Base-by-base conservation (phyloP, 2,329 filamentous ascomycete species). In the Stemphylium beticola region DNA sequence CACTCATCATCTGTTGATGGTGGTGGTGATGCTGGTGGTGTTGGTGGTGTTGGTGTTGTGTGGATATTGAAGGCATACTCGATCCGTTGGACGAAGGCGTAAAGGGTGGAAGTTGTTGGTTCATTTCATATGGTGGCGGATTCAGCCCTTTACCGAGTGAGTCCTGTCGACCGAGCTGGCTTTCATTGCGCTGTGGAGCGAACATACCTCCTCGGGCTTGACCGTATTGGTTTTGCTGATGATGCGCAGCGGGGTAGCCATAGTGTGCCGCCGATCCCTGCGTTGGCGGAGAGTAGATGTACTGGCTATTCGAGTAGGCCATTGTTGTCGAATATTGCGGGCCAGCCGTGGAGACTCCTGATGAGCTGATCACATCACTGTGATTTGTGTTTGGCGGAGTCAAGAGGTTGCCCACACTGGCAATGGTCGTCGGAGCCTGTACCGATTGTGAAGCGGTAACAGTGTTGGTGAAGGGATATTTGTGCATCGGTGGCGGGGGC, bases 91-190 rank as follows among this genome's bases (percentile, higher is more conserved):
- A 78, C 44, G 83, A 83, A 68, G 72, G 69, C 56, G 86, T 82
- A 71, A 88, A 91, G 31, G 86, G 81, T 39, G 87, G 83, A 56
- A 88, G 82, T 57, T 74, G 72, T 43, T 72, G 68, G 61, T 87
- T 85, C 58, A 85, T 80, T 60, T 90, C 87, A 75, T 88, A 91
- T 6, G 87, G 83, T 55, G 88, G 85, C 49, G 85, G 81, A 56
- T 89, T 83, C 49, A 93, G 79, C 43, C 81, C 82, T 69, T 91
- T 86, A 42, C 79, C 81, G 9, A 89, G 87, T 45, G 86, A 86
- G 62, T 83, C 82, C 37, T 83, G 78, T 55, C 76, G 77, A 62
- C 78, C 80, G 62, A 85, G 81, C 60, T 77, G 60, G 82, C 76
- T 61, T 81, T 83, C 57, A 76, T 80, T 68, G 85, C 78, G 41